Conservation (phyloP, 371 early-diverging fungal species). For the Mortierella sp. region DNA sequence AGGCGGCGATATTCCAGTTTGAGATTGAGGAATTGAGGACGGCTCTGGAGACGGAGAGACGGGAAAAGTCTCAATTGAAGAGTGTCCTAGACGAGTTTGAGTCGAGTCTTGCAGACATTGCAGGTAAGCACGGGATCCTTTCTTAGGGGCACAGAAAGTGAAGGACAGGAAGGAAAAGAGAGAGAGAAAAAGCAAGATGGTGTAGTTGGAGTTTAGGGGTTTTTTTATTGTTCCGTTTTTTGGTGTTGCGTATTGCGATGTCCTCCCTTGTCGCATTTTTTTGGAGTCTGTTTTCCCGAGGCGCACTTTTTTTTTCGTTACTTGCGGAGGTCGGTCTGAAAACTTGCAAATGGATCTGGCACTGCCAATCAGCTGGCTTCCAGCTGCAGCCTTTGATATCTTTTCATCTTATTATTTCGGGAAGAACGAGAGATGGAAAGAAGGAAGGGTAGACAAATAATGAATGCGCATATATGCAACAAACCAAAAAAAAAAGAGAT, state of each 20-base stretch:
- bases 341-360: background rate
- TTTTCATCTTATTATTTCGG: background rate
- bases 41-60: conserved; percentile 38
- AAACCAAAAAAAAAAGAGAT: too few species aligned
- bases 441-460: background rate
- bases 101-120: conserved; percentile 50
- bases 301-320: too few species aligned
- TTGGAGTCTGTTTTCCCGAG: background rate
- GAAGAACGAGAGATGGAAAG: background rate
- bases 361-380: background rate
- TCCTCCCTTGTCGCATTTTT: background rate
- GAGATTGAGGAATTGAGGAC: conserved; percentile 52
- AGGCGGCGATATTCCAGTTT: conserved; percentile 41
- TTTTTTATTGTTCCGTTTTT: background rate
- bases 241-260: background rate
- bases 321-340: background rate
- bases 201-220: background rate
- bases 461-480: too few species aligned
- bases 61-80: conserved; percentile 42
- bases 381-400: background rate
- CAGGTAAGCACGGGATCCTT: conserved; percentile 21
- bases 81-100: conserved; percentile 52
- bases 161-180: background rate
- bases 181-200: background rate
- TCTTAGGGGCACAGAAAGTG: background rate